phyloP scores from a whole-genome alignment of 2,329 filamentous ascomycete species.

The Fusarium sp. region DNA sequence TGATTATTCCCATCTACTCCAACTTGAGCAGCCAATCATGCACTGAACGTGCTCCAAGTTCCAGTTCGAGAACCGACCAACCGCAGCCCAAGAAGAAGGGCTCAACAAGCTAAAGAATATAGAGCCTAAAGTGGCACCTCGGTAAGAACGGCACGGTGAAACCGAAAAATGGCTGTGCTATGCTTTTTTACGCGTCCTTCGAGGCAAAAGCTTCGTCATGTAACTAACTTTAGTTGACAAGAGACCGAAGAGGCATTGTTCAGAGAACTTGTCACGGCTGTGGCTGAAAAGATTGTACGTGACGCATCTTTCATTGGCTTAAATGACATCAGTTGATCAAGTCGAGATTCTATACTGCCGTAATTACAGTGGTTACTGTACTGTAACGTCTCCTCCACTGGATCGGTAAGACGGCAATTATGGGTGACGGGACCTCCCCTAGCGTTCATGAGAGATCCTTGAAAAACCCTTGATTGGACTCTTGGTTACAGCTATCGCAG shows the following conservation, averaged over 20 bases:
- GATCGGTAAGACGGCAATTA: constrained; percentile 1
- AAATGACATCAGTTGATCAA: constrained; percentile 17
- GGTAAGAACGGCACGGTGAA: constrained; percentile 36
- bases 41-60: neutral
- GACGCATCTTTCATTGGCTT: constrained; percentile 6
- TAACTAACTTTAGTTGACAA: neutral
- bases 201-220: constrained; percentile 29
- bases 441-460: neutral
- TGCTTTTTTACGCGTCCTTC: constrained; percentile 11
- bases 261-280: neutral
- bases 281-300: constrained; percentile 9
- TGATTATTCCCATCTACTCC: neutral
- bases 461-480: constrained; percentile 21
- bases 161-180: neutral
- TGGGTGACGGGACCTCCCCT: constrained; percentile 14
- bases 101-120: neutral
- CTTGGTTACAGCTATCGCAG: neutral
- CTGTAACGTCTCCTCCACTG: constrained; percentile 5
- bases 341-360: neutral
- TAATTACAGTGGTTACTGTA: neutral
- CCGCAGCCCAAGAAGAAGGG: neutral
- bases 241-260: neutral
- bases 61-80: neutral
- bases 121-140: constrained; percentile 19
- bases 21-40: neutral